Evolutionary conservation across 1,139 yeast genomes (phyloP), one percentile per base, ranked within the genome.

Genomic region (Diutina sp.): DNA sequence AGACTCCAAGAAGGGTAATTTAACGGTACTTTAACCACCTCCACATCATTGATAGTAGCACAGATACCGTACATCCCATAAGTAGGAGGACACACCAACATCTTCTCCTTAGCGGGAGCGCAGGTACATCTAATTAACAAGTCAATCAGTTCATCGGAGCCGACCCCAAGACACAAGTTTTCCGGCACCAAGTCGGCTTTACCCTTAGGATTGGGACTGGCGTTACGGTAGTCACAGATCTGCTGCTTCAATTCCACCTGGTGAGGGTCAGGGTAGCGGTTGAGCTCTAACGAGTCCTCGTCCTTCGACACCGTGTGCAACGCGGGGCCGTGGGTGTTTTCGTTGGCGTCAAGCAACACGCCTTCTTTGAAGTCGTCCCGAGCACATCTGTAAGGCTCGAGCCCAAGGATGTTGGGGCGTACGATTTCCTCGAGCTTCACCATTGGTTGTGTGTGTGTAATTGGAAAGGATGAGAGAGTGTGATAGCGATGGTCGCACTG

Each of bases 221-320:
- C 61, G 66, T 88, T 90, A 62, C 99, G 79, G 66, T 86, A 85
- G 48, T 80, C 74, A 55, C 87, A 83, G 55, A 93, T 75, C 61
- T 84, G 84, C 60, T 79, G 72, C 67, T 95, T 93, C 64, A 93
- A 78, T 44, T 78, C 86, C n/a, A 78, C 61, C 66, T 93, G 99
- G 69, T 91, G 97, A 9, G 99, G 99, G 65, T 93, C 99, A 9
- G 99, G 99, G 67, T 93, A 93, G 65, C 99, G 77, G 72, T 93
- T 85, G 64, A 93, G 79, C 56, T 84, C 85, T 61, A 81, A 67
- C 1, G 60, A 58, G 51, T 59, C 58, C 58, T 74, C 79, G 11
- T 61, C 62, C 4, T 59, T 57, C 1, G 71, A 62, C 14, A 69
- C 54, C 7, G 61, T 45, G 1, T 67, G 56, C 25, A 90, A 71